Evolutionary conservation across 208 protist genomes (phyloP).

Genomic region (Wallacemonas rigidus): DNA sequence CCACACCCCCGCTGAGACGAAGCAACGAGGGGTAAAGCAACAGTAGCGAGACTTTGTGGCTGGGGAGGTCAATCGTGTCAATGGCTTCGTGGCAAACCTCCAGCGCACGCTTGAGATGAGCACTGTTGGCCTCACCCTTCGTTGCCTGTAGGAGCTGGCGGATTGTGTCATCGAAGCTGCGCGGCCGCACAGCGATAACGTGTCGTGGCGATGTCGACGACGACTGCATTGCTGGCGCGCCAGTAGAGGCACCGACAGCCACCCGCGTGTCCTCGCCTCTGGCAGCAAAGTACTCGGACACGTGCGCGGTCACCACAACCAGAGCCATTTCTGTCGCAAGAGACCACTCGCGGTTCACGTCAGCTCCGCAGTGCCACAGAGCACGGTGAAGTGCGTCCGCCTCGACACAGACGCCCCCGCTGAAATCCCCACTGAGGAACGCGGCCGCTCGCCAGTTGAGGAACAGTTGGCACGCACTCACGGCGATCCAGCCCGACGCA

Average conservation of each 20-base stretch:
- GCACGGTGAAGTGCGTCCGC: conserved; percentile 38
- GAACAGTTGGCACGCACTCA: conserved; percentile 66
- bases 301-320: background rate
- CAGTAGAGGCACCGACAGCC: background rate
- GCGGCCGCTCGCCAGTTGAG: conserved; percentile 40
- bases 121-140: conserved; percentile 40
- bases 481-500: conserved; percentile 49
- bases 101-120: conserved; percentile 50
- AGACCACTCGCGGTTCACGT: conserved; percentile 36
- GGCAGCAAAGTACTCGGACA: background rate
- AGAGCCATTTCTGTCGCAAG: conserved; percentile 16
- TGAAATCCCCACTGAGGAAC: conserved; percentile 54
- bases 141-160: conserved; percentile 31
- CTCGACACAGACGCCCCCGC: conserved; percentile 13
- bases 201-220: background rate
- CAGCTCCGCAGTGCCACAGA: conserved; percentile 28
- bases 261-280: conserved; percentile 3
- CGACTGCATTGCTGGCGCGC: background rate
- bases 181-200: background rate
- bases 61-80: conserved; percentile 36
- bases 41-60: conserved; percentile 51
- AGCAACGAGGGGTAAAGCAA: conserved; percentile 57
- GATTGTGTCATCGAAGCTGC: conserved; percentile 37
- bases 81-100: conserved; percentile 59
- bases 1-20: conserved; percentile 38